Evolutionary conservation across 768 basidiomycete species (phyloP).

Genomic region (Tylopilus balloui): DNA sequence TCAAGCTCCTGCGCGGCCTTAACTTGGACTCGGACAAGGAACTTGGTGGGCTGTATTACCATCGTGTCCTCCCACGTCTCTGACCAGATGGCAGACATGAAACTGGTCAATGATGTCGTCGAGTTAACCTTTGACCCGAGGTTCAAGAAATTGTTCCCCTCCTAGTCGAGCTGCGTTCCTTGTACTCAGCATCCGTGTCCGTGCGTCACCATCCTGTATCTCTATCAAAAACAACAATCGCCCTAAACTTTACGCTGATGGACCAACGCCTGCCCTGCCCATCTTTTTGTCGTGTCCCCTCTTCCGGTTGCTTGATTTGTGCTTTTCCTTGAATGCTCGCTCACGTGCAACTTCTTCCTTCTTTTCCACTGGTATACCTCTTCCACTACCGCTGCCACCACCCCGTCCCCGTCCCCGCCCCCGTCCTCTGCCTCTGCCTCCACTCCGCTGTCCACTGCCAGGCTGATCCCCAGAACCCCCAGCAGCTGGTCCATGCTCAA

Average conservation of each 20-base stretch:
- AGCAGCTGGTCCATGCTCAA: constrained; percentile 7
- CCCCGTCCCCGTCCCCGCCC: constrained; percentile 41
- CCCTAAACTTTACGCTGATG: constrained; percentile 16
- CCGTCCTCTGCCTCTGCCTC: constrained; percentile 27
- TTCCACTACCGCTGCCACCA: constrained; percentile 36
- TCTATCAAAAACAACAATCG: neutral
- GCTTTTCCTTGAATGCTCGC: constrained; percentile 70
- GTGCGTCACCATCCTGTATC: too few species aligned
- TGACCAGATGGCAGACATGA: constrained; percentile 42
- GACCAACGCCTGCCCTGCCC: constrained; percentile 53
- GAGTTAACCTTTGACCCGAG: constrained; percentile 57
- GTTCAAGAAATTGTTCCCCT: constrained; percentile 48
- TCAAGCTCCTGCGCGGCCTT: constrained; percentile 51
- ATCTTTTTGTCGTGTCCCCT: constrained; percentile 89
- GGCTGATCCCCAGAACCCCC: neutral
- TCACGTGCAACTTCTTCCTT: constrained; percentile 44
- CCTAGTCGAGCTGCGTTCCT: constrained; percentile 4
- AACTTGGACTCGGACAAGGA: constrained; percentile 50
- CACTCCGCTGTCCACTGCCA: constrained; percentile 16
- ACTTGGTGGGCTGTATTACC: constrained; percentile 47
- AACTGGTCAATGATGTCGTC: constrained; percentile 56
- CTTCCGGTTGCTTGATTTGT: constrained; percentile 78
- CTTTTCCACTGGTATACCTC: constrained; percentile 35
- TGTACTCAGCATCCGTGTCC: neutral
- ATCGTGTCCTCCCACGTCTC: neutral